Base-by-base conservation (phyloP, 179 eudicot species). In the Spinacia oleracea region DNA sequence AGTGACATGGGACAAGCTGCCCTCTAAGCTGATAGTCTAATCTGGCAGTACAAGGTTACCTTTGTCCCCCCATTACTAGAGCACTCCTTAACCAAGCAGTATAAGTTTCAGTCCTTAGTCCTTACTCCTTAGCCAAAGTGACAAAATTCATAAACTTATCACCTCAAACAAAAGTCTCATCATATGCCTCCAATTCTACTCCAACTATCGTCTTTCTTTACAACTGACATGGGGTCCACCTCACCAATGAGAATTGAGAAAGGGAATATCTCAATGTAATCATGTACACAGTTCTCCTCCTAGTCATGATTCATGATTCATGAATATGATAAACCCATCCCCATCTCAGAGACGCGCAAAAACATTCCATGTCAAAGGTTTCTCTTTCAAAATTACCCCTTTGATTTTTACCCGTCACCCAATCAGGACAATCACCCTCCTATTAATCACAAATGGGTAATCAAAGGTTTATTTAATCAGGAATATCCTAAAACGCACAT, bases 1-100 rank as follows among this genome's bases (percentile, higher is more conserved):
- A 83, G 82, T 78, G 78, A 74, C 86, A 80, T 83, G 86, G 86
- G 84, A 81, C 88, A 76, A 67, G 80, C 86, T 83, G 81, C 74
- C 74, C 81, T 58, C 81, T 81, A 75, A 75, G 58, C 79, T 80
- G 72, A 72, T 67, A 80, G 88, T 83, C 86, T 81, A 79, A 83
- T 74, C 81, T 70, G 77, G 77, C 66, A 75, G 79, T 81, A 81
- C 84, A 86, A 83, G 86, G 86, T 86, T 81, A 65, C 50, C 68
- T 2, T 70, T 79, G 80, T 83, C 81, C 78, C 80, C 88, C 84
- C 70, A 77, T 76, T 42, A 59, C 80, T 56, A 62, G 55, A 76
- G 75, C 85, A 84, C 66, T 45, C 66, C 59, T 67, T 68, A 82
- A 63, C 78, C 70, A 72, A 73, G 34, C 79, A 73, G 59, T 82